Percentiles rank a stretch among this genome's conserved stretches.
Evolutionary conservation across 257 asterid species (phyloP).

Genomic region (Scutellaria baicalensis): DNA sequence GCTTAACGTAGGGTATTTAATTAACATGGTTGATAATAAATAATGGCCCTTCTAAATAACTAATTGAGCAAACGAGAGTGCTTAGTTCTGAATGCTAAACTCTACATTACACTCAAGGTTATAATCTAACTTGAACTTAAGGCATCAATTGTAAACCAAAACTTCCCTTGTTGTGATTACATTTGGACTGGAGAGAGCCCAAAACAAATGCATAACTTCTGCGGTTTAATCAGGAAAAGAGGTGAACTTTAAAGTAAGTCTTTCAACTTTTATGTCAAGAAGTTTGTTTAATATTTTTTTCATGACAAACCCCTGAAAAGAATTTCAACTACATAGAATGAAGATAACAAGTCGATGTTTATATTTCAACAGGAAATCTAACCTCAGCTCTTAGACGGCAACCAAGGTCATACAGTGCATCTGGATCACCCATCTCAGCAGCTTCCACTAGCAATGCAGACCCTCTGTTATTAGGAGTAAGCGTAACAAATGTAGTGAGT

Average conservation of each 20-base stretch:
- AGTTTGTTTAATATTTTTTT: neutral
- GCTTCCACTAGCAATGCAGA: slow-evolving; percentile 98
- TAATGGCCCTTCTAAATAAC: neutral
- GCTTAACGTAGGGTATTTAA: neutral
- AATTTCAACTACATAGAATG: neutral
- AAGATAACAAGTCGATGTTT: neutral
- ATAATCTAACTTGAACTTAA: too few relatives aligned
- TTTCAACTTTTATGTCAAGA: neutral
- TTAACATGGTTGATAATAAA: neutral
- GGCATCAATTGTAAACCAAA: too few relatives aligned
- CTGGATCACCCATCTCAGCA: slow-evolving; percentile 97
- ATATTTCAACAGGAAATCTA: slow-evolving; percentile 16
- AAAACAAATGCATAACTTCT: neutral
- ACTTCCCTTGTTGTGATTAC: too few relatives aligned
- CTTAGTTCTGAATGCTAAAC: too few relatives aligned
- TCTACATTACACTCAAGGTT: too few relatives aligned
- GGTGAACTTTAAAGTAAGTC: neutral
- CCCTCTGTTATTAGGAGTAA: slow-evolving; percentile 47
- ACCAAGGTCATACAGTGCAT: slow-evolving; percentile 83
- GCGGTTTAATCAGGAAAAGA: neutral
- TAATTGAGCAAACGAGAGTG: too few relatives aligned
- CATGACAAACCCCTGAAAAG: neutral
- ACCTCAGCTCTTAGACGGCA: slow-evolving; percentile 85
- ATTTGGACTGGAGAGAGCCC: neutral
- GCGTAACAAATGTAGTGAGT: slow-evolving; percentile 10